Conservation (phyloP, 108 stramenopile species). For the Cyclotella kingstonii region DNA sequence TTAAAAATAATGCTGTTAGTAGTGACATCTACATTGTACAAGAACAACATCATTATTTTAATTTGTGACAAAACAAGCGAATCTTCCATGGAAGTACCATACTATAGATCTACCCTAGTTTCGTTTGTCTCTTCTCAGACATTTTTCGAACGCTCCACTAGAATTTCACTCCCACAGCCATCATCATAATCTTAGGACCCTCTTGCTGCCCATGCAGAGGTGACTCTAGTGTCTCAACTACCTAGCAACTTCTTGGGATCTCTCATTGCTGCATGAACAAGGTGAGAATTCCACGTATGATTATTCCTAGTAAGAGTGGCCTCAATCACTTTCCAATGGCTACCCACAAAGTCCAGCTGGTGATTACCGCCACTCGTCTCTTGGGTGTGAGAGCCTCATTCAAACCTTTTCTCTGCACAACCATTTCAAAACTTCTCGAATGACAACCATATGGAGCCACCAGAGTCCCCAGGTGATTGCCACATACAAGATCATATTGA, state of each 20-base stretch:
- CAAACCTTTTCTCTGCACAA: slow-evolving; percentile 61
- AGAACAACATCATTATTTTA: not conserved
- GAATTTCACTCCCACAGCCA: slow-evolving; percentile 34
- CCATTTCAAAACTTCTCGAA: slow-evolving; percentile 61
- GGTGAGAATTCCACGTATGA: slow-evolving; percentile 61
- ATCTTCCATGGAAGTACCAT: no score
- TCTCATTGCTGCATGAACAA: slow-evolving; percentile 73
- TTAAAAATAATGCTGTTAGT: slow-evolving; percentile 9
- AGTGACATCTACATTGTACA: not conserved
- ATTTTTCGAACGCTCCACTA: slow-evolving; percentile 36
- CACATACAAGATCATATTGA: slow-evolving; percentile 64
- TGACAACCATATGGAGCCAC: slow-evolving; percentile 59
- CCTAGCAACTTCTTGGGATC: slow-evolving; percentile 75
- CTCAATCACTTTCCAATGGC: slow-evolving; percentile 71
- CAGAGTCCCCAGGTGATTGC: slow-evolving; percentile 63
- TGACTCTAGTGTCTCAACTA: slow-evolving; percentile 21
- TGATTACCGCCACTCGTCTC: slow-evolving; percentile 60
- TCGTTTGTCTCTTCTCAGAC: slow-evolving; percentile 11
- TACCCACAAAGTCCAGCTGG: slow-evolving; percentile 56
- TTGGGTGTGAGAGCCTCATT: slow-evolving; percentile 60
- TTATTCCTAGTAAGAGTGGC: slow-evolving; percentile 56
- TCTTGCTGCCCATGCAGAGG: slow-evolving; percentile 4
- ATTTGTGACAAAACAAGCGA: no score
- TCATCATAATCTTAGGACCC: slow-evolving; percentile 44
- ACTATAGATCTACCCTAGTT: not conserved